phyloP scores from a whole-genome alignment of 23 red algal species.

The Agarophyton chilense region DNA sequence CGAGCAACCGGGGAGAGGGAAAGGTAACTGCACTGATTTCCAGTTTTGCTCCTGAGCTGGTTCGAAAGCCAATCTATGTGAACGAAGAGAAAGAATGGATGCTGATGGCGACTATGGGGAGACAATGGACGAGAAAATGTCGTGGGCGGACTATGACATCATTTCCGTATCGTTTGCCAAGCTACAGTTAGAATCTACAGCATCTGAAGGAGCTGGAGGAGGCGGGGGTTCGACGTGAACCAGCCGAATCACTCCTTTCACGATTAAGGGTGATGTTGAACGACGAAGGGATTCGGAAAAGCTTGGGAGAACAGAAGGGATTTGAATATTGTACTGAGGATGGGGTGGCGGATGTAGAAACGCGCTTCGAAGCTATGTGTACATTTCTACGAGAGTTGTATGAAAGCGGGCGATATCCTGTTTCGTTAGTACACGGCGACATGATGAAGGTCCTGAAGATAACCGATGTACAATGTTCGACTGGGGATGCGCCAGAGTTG shows the following conservation, averaged over 20 bases:
- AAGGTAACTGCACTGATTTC: not conserved
- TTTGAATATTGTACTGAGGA: not conserved
- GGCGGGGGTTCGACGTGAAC: not conserved
- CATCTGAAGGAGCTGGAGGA: not conserved
- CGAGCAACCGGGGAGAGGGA: not conserved
- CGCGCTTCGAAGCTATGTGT: not conserved
- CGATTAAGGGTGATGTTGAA: not conserved
- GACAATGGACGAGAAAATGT: not conserved
- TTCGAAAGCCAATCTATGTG: not conserved
- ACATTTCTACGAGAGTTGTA: slow-evolving; percentile 13
- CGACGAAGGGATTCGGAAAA: not conserved
- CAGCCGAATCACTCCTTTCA: not conserved
- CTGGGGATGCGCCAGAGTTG: not conserved
- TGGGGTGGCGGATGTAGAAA: not conserved
- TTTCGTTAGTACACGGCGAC: not conserved
- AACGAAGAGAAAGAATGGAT: not conserved
- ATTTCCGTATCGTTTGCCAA: not conserved
- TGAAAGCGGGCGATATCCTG: not conserved
- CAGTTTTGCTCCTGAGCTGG: not conserved
- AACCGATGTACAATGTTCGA: not conserved
- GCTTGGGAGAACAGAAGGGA: not conserved
- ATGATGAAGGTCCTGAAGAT: not conserved
- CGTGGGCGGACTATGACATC: not conserved
- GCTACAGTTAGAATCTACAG: not conserved
- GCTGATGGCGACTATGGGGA: not conserved